A percentile compares a stretch with the other conserved stretches of the same genome.
phyloP scores from a whole-genome alignment of 2,329 filamentous ascomycete species.

The Penicillium sp. region DNA sequence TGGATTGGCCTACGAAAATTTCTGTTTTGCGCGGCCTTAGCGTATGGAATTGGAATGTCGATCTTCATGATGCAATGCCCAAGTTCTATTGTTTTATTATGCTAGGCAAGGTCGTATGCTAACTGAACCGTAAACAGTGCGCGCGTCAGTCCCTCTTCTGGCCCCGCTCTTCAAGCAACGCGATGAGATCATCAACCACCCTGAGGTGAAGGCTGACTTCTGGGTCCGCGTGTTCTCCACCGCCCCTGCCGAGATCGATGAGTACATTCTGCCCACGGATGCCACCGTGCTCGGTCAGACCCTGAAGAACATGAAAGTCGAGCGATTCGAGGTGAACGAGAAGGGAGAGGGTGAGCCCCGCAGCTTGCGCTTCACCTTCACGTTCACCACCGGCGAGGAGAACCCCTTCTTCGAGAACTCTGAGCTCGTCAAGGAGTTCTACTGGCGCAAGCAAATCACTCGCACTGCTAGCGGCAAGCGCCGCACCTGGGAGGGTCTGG shows the following conservation, averaged over 20 bases:
- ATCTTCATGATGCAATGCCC: neutral
- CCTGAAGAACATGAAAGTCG: slow-evolving; percentile 69
- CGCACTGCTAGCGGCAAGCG: slow-evolving; percentile 42
- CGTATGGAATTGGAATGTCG: neutral
- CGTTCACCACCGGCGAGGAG: slow-evolving; percentile 61
- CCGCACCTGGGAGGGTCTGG: slow-evolving; percentile 71
- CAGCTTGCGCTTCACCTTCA: slow-evolving; percentile 73
- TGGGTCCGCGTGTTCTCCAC: slow-evolving; percentile 94
- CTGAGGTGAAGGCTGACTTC: slow-evolving; percentile 66
- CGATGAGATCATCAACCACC: slow-evolving; percentile 66
- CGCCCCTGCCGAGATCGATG: slow-evolving; percentile 80
- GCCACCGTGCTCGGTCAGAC: slow-evolving; percentile 64
- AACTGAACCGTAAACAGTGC: slow-evolving; percentile 53
- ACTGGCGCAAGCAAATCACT: slow-evolving; percentile 65
- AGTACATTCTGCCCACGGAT: slow-evolving; percentile 82
- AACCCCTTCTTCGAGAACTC: slow-evolving; percentile 82
- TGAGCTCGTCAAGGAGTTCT: slow-evolving; percentile 87
- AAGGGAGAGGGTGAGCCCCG: slow-evolving; percentile 71
- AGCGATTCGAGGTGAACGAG: slow-evolving; percentile 71
- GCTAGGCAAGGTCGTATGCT: neutral
- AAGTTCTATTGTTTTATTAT: neutral
- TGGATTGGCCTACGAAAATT: neutral
- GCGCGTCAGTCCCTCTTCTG: slow-evolving; percentile 68
- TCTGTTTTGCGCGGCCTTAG: neutral
- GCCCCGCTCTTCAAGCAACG: slow-evolving; percentile 76